Evolutionary conservation across 371 early-diverging fungal species (phyloP), one percentile per base, ranked within the genome.

Genomic region (Lichtheimia corymbifera): DNA sequence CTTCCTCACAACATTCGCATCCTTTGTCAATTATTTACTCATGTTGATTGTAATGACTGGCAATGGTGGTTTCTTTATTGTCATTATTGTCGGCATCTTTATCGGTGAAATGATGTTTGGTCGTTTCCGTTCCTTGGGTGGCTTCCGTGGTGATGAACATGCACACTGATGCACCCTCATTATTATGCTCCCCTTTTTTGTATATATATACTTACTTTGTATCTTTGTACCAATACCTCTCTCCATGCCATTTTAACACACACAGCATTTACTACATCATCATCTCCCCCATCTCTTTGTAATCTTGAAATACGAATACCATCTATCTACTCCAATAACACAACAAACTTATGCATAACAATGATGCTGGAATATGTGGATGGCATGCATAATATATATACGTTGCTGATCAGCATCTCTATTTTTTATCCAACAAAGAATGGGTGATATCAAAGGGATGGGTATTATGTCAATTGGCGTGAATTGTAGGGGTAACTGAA

Each of bases 41-140:
- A 93, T 93, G 93, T 69, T 93, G 66, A 74, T 89, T n/a, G 83
- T 87, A 52, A 93, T 93, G 93, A 89, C 91, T 18, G 91, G 84
- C 56, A 92, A 93, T 62, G 86, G 90, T 3, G 89, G 87, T 14
- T 82, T 84, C 58, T 84, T 91, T 58, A 67, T 87, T 52, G 79
- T 82, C 17, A 82, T 89, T 43, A 67, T 90, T 12, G 63, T 65
- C 2, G 93, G 93, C 9, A 68, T 90, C 24, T 89, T 85, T 53
- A 73, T 88, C 12, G 93, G 93, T 7, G 80, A 83, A 57, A 71
- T 88, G 64, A 67, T 84, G 2, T 91, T 88, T 67, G 84, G 83
- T 5, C 74, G 86, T 3, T 84, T 70, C 53, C 74, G 69, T 41
- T 58, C 70, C 14, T 20, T 77, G 41, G 61, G 68, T 42, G 73